Evolutionary conservation across 345 rosid genomes (phyloP).

Genomic region (Trapa bicornis): DNA sequence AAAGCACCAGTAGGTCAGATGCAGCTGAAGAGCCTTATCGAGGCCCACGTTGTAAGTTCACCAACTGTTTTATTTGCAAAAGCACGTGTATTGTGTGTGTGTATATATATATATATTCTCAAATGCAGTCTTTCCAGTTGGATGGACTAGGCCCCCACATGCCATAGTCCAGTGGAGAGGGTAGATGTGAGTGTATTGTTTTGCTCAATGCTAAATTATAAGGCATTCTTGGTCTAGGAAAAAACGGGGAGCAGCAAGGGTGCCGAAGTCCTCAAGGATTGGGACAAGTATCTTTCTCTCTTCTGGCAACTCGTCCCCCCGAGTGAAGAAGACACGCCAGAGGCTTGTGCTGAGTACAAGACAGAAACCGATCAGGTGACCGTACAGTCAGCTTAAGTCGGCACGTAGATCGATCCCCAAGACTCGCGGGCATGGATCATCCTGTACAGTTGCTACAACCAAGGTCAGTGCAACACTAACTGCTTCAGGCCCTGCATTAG

Average conservation of each 20-base stretch:
- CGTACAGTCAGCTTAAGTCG: constrained; percentile 53
- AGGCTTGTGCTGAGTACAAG: constrained; percentile 72
- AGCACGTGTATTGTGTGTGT: too few species aligned
- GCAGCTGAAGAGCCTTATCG: constrained; percentile 83
- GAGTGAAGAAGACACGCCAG: constrained; percentile 98
- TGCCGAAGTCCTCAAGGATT: constrained; percentile 47
- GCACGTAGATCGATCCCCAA: background rate
- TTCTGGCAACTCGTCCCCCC: constrained; percentile 99
- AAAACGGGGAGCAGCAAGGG: constrained; percentile 95
- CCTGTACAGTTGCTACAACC: background rate
- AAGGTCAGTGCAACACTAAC: background rate
- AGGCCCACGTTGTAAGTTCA: constrained; percentile 81
- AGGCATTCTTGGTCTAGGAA: constrained; percentile 33
- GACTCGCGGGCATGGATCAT: background rate
- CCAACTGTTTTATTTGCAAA: background rate
- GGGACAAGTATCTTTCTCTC: constrained; percentile 71
- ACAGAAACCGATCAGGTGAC: constrained; percentile 57
- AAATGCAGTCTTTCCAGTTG: background rate
- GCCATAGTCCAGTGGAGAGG: background rate
- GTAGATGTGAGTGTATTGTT: background rate
- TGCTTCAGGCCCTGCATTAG: background rate
- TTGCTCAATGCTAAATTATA: background rate
- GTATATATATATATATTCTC: background rate
- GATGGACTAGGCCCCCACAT: too few species aligned
- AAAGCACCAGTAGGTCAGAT: constrained; percentile 94